phyloP scores from a whole-genome alignment of 2,329 filamentous ascomycete genomes.

The Xylariaceae sp. region DNA sequence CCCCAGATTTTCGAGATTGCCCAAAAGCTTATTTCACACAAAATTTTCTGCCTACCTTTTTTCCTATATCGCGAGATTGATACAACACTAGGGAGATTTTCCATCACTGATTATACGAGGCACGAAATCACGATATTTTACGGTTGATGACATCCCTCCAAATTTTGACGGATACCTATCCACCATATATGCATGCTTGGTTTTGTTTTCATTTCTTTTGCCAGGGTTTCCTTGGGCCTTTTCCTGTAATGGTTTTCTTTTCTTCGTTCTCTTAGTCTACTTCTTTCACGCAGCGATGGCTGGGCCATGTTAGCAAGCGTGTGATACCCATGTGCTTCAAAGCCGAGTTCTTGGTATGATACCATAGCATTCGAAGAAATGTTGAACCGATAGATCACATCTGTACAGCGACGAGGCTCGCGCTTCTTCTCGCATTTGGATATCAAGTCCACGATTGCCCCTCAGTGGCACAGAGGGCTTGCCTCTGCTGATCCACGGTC shows the following conservation, averaged over 20 bases:
- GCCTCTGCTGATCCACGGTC: too few species aligned
- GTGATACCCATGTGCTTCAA: constrained; percentile 33
- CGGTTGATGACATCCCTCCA: constrained; percentile 21
- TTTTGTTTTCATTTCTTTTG: constrained; percentile 19
- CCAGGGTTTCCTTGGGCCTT: constrained; percentile 11
- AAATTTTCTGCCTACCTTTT: constrained; percentile 16
- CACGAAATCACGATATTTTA: constrained; percentile 19
- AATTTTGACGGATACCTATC: constrained; percentile 6
- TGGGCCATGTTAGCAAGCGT: constrained; percentile 30
- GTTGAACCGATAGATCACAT: constrained; percentile 31
- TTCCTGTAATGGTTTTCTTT: constrained; percentile 7
- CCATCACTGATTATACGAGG: constrained; percentile 31
- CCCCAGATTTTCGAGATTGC: constrained; percentile 8
- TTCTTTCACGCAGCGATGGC: constrained; percentile 31
- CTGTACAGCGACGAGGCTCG: constrained; percentile 36
- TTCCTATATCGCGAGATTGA: constrained; percentile 6
- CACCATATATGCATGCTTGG: constrained; percentile 17
- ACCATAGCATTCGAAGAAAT: constrained; percentile 30
- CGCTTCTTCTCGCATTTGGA: constrained; percentile 34
- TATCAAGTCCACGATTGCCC: constrained; percentile 11
- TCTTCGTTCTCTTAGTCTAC: constrained; percentile 27
- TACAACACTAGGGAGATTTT: constrained; percentile 15
- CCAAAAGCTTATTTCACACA: neutral
- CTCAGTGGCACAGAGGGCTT: too few species aligned
- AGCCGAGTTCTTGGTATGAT: constrained; percentile 32